Evolutionary conservation across 805 yeast genomes (phyloP), one percentile per base, ranked within the genome.

Genomic region (Maudiozyma barnettii): DNA sequence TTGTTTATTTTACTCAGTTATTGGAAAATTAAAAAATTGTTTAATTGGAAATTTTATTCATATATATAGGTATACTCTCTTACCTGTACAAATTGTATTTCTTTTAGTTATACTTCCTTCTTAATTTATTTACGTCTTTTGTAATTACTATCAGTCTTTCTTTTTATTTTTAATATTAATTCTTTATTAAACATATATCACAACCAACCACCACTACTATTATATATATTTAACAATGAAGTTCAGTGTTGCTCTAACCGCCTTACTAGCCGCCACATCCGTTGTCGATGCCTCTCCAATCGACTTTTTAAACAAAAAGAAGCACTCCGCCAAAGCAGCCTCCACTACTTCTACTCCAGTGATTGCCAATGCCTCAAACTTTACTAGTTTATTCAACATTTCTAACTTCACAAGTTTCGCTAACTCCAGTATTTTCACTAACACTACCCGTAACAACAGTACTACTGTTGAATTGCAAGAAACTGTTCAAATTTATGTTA

Each of bases 231-330:
- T 13, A 37, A 37, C 10, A 40, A 53, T 53, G 56, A 53, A 51
- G 46, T 44, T 49, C 8, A 44, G 51, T 40, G 22, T 37, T 38
- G 21, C 45, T 20, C 9, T 51, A 39, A 41, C 54, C 29, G 47
- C 58, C 35, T 44, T 53, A 41, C 37, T 53, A 39, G 53, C 54
- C 20, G 43, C 47, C 22, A 42, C 56, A 19, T 20, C 54, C 16
- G 39, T 47, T 6, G 52, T 46, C 40, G 47, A 63, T 2, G 58
- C 58, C 38, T 43, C 47, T 35, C 58, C 58, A 41, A 30, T 52
- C 19, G 39, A 43, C 31, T 39, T 48, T 33, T 31, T 49, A 14
- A 41, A 29, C 31, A 40, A 21, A 8, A 43, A 37, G 38, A 43
- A 39, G 41, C 14, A 20, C 13, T 21, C 36, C 9, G 40, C 29